Evolutionary conservation across 345 rosid species (phyloP).

Genomic region (Syzygium aromaticum): DNA sequence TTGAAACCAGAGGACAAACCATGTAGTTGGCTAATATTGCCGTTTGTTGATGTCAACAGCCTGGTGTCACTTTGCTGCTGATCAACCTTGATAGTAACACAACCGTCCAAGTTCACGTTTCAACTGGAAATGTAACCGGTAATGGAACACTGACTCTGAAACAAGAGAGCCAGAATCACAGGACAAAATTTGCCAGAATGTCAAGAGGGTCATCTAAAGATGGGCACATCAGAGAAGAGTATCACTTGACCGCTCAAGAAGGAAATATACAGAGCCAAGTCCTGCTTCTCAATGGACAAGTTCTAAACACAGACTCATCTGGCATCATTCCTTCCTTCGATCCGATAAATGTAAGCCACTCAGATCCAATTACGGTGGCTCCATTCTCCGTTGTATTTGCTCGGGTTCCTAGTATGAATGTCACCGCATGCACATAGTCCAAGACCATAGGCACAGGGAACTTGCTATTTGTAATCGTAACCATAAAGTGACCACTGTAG

Average conservation of each 20-base stretch:
- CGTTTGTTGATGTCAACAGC: conserved; percentile 11
- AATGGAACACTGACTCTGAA: conserved; percentile 2
- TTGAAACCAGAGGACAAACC: not conserved
- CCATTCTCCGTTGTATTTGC: conserved; percentile 39
- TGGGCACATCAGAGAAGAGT: conserved; percentile 20
- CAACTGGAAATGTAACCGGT: conserved; percentile 7
- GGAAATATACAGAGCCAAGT: conserved; percentile 33
- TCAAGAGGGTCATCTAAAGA: conserved; percentile 8
- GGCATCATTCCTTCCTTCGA: conserved; percentile 28
- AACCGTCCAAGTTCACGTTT: conserved; percentile 17
- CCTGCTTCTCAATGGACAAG: conserved; percentile 34
- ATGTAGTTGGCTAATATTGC: not conserved
- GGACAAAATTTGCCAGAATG: conserved; percentile 16
- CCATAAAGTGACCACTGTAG: not conserved
- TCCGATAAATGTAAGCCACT: conserved; percentile 9
- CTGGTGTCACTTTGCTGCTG: conserved; percentile 37
- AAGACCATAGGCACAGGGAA: not conserved
- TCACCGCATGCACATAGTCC: conserved; percentile 24
- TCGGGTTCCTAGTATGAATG: conserved; percentile 11
- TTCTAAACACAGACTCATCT: conserved; percentile 14
- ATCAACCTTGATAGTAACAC: conserved; percentile 35
- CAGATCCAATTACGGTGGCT: conserved; percentile 23
- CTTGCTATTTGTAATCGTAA: not conserved
- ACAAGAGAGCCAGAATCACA: conserved; percentile 1
- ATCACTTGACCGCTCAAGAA: conserved; percentile 35